Percentiles rank a stretch among this genome's conserved stretches.
Conservation (phyloP, 495 filamentous ascomycete genomes). For the Hamigera avellanea region DNA sequence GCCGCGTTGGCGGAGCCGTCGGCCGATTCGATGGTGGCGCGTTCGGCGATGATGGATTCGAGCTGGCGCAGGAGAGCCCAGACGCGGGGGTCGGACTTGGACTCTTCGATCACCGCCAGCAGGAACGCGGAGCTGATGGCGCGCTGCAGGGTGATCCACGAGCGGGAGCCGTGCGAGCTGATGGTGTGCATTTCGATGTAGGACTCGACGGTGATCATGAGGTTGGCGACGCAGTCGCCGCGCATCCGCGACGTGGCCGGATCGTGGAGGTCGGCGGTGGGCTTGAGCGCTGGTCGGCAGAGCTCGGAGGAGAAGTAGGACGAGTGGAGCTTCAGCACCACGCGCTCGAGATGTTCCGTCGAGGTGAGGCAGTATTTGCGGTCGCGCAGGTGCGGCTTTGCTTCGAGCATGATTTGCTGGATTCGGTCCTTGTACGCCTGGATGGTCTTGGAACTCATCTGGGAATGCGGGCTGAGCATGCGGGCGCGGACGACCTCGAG, state of each 20-base stretch:
- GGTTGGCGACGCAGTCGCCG: conserved; percentile 26
- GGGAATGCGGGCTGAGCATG: conserved; percentile 33
- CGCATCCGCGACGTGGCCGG: conserved; percentile 32
- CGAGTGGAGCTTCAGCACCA: conserved; percentile 44
- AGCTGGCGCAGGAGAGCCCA: conserved; percentile 29
- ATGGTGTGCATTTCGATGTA: conserved; percentile 36
- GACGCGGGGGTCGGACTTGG: conserved; percentile 25
- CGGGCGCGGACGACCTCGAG: conserved; percentile 46
- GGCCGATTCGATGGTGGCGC: conserved; percentile 20
- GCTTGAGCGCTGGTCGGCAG: conserved; percentile 45
- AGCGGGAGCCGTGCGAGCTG: conserved; percentile 30
- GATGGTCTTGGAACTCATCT: conserved; percentile 32
- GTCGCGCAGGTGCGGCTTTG: conserved; percentile 41
- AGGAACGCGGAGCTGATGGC: conserved; percentile 38
- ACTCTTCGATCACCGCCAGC: conserved; percentile 33
- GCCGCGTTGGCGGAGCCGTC: conserved; percentile 3
- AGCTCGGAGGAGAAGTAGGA: conserved; percentile 50
- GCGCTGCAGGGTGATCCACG: conserved; percentile 36
- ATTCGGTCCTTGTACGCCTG: conserved; percentile 40
- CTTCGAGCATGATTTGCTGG: conserved; percentile 37
- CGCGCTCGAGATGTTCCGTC: conserved; percentile 42
- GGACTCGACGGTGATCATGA: conserved; percentile 34
- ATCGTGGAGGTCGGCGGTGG: conserved; percentile 17
- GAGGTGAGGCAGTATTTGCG: conserved; percentile 31
- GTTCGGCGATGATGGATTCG: conserved; percentile 32